These are phyloP conservation scores for Leptoxyphium fumago DNA, from an alignment of 2,329 filamentous ascomycete species.

Conservation along the genomic window DNA sequence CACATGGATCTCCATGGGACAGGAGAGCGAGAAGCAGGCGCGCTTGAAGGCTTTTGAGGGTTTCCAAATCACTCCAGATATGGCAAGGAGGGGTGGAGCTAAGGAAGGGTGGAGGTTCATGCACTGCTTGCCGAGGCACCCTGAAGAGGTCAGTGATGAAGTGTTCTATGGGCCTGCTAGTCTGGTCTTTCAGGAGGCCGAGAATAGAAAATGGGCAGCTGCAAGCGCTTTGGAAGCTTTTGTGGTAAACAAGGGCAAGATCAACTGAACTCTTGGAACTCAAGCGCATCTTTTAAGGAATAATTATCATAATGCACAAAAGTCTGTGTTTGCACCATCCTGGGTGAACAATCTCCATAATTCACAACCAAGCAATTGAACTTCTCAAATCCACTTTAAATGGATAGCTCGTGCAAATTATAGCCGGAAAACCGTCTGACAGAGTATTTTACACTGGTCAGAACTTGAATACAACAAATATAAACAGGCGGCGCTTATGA, in stretches of 20 bases:
- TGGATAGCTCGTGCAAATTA: too few species aligned
- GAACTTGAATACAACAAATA: not conserved
- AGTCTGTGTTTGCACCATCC: not conserved
- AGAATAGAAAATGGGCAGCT: constrained; percentile 87
- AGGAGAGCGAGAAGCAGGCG: constrained; percentile 71
- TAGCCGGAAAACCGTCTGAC: too few species aligned
- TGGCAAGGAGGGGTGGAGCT: constrained; percentile 72
- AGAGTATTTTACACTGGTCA: too few species aligned
- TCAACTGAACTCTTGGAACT: constrained; percentile 22
- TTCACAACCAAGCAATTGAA: too few species aligned
- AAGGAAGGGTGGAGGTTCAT: constrained; percentile 92
- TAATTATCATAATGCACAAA: not conserved
- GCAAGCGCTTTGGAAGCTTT: constrained; percentile 72
- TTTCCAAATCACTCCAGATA: constrained; percentile 78
- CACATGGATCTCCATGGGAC: constrained; percentile 97
- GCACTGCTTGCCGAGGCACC: constrained; percentile 89
- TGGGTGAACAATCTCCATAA: too few species aligned
- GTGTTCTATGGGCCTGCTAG: constrained; percentile 82
- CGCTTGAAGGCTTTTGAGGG: constrained; percentile 69
- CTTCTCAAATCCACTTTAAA: too few species aligned
- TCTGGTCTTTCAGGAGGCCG: constrained; percentile 83
- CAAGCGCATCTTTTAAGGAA: not conserved
- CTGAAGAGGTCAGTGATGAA: constrained; percentile 84
- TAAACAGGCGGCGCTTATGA: not conserved
- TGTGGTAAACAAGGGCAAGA: constrained; percentile 83